A percentile compares a stretch with the other conserved stretches of the same genome.
phyloP scores from a whole-genome alignment of 192 early-diverging fungal species.

The Rhizophagus clarus region DNA sequence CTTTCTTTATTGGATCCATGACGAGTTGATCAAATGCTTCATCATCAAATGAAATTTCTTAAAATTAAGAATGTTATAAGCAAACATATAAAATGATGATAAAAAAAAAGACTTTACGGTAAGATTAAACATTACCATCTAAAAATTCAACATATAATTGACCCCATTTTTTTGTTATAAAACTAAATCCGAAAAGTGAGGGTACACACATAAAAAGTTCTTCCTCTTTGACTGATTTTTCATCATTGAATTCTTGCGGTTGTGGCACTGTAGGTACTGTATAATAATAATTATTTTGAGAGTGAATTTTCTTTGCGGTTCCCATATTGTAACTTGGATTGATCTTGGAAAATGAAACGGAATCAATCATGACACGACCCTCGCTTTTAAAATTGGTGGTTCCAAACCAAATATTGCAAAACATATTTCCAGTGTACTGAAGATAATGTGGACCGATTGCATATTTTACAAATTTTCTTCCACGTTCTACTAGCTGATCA shows the following conservation, averaged over 20 bases:
- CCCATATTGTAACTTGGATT: slow-evolving; percentile 9
- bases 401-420: not conserved
- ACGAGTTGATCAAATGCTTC: slow-evolving; percentile 3
- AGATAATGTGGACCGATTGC: slow-evolving; percentile 9
- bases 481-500: not conserved
- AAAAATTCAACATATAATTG: not conserved
- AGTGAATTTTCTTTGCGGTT: not conserved
- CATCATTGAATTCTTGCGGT: no score
- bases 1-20: slow-evolving; percentile 2
- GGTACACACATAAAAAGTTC: not conserved
- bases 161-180: not conserved
- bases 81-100: no score
- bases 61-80: not conserved
- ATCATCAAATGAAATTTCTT: not conserved
- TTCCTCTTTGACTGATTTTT: not conserved
- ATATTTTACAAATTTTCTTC: not conserved
- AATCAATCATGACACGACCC: slow-evolving; percentile 14
- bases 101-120: no score
- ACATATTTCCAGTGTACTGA: not conserved
- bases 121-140: not conserved
- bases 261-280: no score
- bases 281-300: not conserved
- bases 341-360: not conserved
- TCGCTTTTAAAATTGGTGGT: not conserved
- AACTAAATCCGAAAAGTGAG: not conserved